Evolutionary conservation across 192 early-diverging fungal species (phyloP), one percentile per base, ranked within the genome.

Genomic region (Mortierella antarctica): DNA sequence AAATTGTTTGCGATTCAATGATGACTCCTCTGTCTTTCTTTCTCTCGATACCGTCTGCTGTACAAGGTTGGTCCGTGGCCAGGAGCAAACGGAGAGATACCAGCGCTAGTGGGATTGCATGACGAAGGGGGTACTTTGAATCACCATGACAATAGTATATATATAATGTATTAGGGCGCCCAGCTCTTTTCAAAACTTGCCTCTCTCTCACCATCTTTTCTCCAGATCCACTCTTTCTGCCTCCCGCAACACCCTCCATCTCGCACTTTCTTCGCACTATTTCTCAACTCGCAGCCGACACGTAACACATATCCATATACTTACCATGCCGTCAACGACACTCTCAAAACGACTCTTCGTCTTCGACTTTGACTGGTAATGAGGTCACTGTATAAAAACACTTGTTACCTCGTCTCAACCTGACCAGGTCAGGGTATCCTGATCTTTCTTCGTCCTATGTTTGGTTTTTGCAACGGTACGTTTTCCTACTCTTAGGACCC

Each of bases 281-380:
- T 54, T 48, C 40, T 59, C 21, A 45, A 10, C 11, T 15, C 18
- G 48, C 3, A 14, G 1, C 49, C 1, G 9, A 39, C 6, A 57
- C 17, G 13, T 15, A 12, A 17, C 4, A 52, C 66, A 31, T 49
- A 7, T n/a, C 40, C 51, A 48, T 39, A 23, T 20, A 42, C 39
- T 41, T 6, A 15, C 50, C 20, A 73, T 73, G 71, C 62, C 62
- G 21, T 57, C 53, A 6, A 14, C 68, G 65, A 40, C 62, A 17
- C 6, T 40, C 10, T 12, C 62, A 18, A 70, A 83, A 55, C 84
- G 74, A 41, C 55, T 91, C 18, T 72, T 87, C 50, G 88, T 89
- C n/a, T 91, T 91, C 83, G 90, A 91, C 66, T 91, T 91, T 74
- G 90, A 91, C 77, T 91, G 90, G 74, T 76, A 75, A 57, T 8